These are phyloP conservation scores for Microthyrium microscopicum DNA, from an alignment of 2,329 filamentous ascomycete species.

Conservation along the genomic window DNA sequence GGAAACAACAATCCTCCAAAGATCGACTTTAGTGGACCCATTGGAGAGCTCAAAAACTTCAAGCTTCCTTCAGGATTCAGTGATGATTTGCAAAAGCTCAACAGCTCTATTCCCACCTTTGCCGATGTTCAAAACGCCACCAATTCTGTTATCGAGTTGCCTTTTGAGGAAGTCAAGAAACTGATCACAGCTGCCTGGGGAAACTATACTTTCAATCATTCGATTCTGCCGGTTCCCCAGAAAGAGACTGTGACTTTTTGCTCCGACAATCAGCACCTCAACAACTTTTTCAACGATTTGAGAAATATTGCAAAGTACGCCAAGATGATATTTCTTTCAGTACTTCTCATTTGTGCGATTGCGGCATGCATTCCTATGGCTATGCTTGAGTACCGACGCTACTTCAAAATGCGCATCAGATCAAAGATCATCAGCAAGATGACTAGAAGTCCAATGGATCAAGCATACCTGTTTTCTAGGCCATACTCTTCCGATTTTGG, in stretches of 20 bases:
- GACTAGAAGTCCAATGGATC: constrained; percentile 66
- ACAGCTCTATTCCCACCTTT: constrained; percentile 68
- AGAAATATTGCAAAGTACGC: constrained; percentile 49
- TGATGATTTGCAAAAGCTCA: constrained; percentile 52
- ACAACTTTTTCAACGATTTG: constrained; percentile 65
- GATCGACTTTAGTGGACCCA: constrained; percentile 48
- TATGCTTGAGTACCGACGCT: constrained; percentile 63
- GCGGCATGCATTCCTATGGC: constrained; percentile 64
- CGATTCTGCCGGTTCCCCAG: constrained; percentile 63
- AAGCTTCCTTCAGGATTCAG: constrained; percentile 53
- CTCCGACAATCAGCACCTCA: constrained; percentile 66
- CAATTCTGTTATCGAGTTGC: constrained; percentile 53
- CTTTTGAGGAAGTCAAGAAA: constrained; percentile 65
- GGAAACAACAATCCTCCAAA: constrained; percentile 30
- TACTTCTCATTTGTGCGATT: constrained; percentile 55
- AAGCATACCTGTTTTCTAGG: constrained; percentile 72
- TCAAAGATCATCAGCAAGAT: constrained; percentile 48
- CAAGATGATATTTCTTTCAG: constrained; percentile 58
- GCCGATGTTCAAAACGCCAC: constrained; percentile 70
- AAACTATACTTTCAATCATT: constrained; percentile 61
- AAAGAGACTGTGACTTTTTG: constrained; percentile 80
- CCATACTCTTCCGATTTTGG: constrained; percentile 60
- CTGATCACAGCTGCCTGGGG: constrained; percentile 56
- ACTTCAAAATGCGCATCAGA: constrained; percentile 54
- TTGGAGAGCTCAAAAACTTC: constrained; percentile 53